Percentiles rank a stretch among this genome's conserved stretches.
These are phyloP conservation scores for Aureobasidium sp. DNA, from an alignment of 2,329 filamentous ascomycete species.

Conservation along the genomic window DNA sequence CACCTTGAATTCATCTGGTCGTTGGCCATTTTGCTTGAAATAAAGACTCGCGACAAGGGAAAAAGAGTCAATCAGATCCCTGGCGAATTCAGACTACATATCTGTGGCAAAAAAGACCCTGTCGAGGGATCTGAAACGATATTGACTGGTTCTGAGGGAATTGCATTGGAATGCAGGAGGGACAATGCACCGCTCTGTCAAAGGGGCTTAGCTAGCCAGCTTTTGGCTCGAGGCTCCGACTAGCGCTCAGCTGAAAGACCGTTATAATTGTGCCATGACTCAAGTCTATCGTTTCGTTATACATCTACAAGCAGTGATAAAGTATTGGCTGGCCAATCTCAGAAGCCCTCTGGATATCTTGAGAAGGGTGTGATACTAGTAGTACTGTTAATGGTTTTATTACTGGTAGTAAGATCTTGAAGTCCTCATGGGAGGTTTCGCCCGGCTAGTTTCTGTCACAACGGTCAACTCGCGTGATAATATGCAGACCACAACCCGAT, in stretches of 20 bases:
- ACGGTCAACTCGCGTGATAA: no score
- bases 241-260: slow-evolving; percentile 4
- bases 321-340: background rate
- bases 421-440: no score
- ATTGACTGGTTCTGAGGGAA: background rate
- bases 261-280: background rate
- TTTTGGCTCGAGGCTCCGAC: background rate
- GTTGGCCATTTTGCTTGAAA: background rate
- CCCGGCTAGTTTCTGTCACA: no score
- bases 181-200: background rate
- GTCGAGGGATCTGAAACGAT: background rate
- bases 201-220: background rate
- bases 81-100: background rate
- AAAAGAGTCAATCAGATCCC: background rate
- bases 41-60: no score
- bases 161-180: background rate
- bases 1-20: background rate
- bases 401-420: no score
- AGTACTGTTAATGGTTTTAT: no score
- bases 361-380: background rate
- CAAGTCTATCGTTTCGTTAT: background rate
- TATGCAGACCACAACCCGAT: no score
- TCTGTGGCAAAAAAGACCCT: background rate
- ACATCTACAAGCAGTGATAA: background rate
- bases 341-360: no score